A percentile compares a stretch with the other conserved stretches of the same genome.
Conservation (phyloP, 2,329 filamentous ascomycete species). For the Aspergillus sp. region DNA sequence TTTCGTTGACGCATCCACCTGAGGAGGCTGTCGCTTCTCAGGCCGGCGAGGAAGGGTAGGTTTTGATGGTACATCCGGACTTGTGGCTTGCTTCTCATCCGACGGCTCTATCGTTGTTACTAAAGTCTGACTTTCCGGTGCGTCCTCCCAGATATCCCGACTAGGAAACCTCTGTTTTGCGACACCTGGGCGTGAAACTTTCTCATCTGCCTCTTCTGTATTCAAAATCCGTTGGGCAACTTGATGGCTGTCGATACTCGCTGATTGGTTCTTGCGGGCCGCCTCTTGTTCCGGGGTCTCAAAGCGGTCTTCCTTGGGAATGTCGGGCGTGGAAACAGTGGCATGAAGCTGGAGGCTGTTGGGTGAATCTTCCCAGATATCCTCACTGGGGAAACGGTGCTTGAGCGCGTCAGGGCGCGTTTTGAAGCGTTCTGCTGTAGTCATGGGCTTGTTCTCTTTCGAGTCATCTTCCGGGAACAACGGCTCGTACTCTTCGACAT, state of each 20-base stretch:
- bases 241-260: constrained; percentile 43
- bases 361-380: constrained; percentile 96
- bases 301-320: constrained; percentile 51
- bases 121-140: constrained; percentile 78
- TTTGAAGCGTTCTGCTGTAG: constrained; percentile 61
- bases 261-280: constrained; percentile 45
- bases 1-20: constrained; percentile 39
- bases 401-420: constrained; percentile 57
- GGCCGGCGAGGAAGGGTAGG: constrained; percentile 41
- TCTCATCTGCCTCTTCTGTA: constrained; percentile 31
- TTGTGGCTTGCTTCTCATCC: constrained; percentile 57
- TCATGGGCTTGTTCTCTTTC: constrained; percentile 57
- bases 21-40: constrained; percentile 38
- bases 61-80: constrained; percentile 38
- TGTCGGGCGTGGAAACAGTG: constrained; percentile 81
- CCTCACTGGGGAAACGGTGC: constrained; percentile 86
- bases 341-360: constrained; percentile 77
- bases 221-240: constrained; percentile 40
- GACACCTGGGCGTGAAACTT: constrained; percentile 54
- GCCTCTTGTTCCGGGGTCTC: constrained; percentile 56
- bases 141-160: constrained; percentile 93
- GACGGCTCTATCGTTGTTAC: constrained; percentile 68
- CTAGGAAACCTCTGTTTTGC: constrained; percentile 79
- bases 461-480: constrained; percentile 82
- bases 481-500: constrained; percentile 93